A percentile compares a stretch with the other conserved stretches of the same genome.
Evolutionary conservation across 306 rosid species (phyloP).

Genomic region (Medicago lupulina): DNA sequence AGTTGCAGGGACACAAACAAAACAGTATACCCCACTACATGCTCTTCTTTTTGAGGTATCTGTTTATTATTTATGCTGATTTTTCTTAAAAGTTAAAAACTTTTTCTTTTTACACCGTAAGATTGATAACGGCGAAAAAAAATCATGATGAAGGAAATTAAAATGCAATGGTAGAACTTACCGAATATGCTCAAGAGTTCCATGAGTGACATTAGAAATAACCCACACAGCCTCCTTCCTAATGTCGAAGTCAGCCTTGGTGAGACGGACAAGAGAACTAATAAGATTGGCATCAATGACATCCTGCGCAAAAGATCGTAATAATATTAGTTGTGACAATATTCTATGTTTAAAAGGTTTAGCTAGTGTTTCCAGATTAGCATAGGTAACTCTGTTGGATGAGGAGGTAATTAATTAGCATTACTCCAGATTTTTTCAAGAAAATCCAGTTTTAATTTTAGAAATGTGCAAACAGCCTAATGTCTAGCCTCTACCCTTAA

Average conservation of each 20-base stretch:
- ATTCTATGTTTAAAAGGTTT: neutral
- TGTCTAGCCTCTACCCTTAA: neutral
- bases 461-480: neutral
- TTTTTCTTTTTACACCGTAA: neutral
- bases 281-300: conserved; percentile 72
- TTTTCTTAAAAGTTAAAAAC: neutral
- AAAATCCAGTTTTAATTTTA: conserved; percentile 3
- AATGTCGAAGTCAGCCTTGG: conserved; percentile 82
- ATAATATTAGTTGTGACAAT: neutral
- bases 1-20: neutral
- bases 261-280: conserved; percentile 67
- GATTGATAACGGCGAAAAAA: neutral
- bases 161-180: neutral
- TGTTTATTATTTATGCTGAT: conserved; percentile 3
- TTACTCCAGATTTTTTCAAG: neutral
- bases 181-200: conserved; percentile 41
- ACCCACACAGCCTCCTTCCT: conserved; percentile 96
- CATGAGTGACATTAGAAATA: conserved; percentile 78
- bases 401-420: neutral
- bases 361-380: too few relatives aligned
- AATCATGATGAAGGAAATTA: neutral
- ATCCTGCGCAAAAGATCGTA: conserved; percentile 45
- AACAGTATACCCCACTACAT: neutral
- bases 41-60: neutral
- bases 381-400: neutral